Evolutionary conservation across 179 eudicot species (phyloP).

Genomic region (Pouteria campechiana): DNA sequence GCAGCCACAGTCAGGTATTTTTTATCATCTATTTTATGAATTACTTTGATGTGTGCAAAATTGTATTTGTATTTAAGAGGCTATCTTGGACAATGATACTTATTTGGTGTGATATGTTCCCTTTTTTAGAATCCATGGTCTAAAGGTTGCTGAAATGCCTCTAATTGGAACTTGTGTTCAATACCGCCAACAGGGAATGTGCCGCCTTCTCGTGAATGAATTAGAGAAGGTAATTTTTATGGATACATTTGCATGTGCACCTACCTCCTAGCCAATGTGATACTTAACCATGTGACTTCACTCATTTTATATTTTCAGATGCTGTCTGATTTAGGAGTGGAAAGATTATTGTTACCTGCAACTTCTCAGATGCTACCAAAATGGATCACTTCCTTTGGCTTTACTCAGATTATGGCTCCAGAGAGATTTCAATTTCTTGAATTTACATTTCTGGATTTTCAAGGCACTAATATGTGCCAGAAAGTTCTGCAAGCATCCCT

Average conservation of each 20-base stretch:
- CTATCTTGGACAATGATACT: not conserved
- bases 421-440: constrained; percentile 21
- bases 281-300: not conserved
- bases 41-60: not conserved
- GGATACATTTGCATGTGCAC: not conserved
- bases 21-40: not conserved
- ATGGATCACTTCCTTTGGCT: constrained; percentile 37
- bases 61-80: not conserved
- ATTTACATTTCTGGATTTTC: constrained; percentile 32
- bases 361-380: constrained; percentile 34
- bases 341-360: constrained; percentile 36
- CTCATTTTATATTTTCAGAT: constrained; percentile 25
- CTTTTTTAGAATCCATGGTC: constrained; percentile 71
- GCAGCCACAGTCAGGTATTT: constrained; percentile 80
- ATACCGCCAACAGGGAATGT: constrained; percentile 92
- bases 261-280: not conserved
- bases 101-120: too few relatives aligned
- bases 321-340: constrained; percentile 36
- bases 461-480: constrained; percentile 33
- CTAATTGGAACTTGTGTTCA: constrained; percentile 87
- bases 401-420: constrained; percentile 23
- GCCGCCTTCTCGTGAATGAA: constrained; percentile 60
- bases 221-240: constrained; percentile 57
- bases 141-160: constrained; percentile 79
- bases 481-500: constrained; percentile 17